These are phyloP conservation scores for Jimgerdemannia lactiflua DNA, from an alignment of 192 early-diverging fungal genomes.

Conservation along the genomic window DNA sequence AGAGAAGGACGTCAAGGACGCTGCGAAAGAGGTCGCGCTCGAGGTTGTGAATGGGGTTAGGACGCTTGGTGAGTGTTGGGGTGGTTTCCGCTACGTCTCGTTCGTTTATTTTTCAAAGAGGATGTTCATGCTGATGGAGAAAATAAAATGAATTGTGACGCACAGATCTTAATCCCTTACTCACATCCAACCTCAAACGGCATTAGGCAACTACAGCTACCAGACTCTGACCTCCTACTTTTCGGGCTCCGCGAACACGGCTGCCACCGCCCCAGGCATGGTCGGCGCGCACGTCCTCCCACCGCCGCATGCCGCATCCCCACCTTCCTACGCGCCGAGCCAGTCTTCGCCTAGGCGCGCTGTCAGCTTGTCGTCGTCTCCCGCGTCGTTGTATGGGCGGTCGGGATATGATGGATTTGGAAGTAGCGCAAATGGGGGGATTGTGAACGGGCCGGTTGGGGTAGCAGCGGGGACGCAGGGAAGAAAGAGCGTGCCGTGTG, in stretches of 20 bases:
- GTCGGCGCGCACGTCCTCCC: neutral
- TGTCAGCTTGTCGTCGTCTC: neutral
- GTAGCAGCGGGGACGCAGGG: too few relatives aligned
- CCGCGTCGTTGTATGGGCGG: neutral
- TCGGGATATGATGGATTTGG: neutral
- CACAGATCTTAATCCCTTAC: neutral
- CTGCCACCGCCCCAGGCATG: constrained; percentile 2
- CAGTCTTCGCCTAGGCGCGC: neutral
- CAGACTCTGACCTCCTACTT: constrained; percentile 67
- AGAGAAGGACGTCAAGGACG: constrained; percentile 44
- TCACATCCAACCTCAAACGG: neutral
- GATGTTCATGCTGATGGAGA: neutral
- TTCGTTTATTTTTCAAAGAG: too few relatives aligned
- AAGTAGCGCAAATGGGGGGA: neutral
- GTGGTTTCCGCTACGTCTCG: too few relatives aligned
- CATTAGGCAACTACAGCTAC: constrained; percentile 42
- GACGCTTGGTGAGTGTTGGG: constrained; percentile 47
- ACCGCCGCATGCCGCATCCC: neutral
- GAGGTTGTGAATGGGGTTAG: constrained; percentile 79
- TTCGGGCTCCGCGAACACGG: constrained; percentile 24
- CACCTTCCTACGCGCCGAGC: neutral
- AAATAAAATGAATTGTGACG: neutral
- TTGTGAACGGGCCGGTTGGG: neutral
- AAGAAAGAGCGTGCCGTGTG: neutral
- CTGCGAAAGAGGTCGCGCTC: constrained; percentile 75